Evolutionary conservation across 495 filamentous ascomycete genomes (phyloP), one percentile per base, ranked within the genome.

Genomic region (Penicillium bovifimosum): DNA sequence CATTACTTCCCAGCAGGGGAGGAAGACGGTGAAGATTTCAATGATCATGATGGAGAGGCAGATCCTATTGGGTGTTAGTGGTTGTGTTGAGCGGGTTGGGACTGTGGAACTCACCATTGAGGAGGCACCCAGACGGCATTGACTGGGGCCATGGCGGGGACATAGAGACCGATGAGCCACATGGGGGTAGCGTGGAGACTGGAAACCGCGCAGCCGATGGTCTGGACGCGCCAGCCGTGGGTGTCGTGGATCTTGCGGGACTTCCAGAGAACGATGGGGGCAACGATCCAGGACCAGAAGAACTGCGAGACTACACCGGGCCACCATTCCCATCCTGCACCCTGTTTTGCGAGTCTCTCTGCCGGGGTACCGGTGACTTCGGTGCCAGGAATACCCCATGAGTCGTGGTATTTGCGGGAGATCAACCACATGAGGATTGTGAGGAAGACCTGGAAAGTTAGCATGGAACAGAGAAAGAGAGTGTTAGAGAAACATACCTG

Each of bases 171-270:
- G 54, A 80, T 70, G 18, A 87, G 72, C 83, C 83, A 87, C 62
- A 88, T 68, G 0, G 85, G 85, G 6, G 83, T 80, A 9, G 82
- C 85, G 32, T 75, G 83, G 10, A 87, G 76, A 18, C 52, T 66
- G 74, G 81, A 78, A 49, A 87, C 52, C 53, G 78, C 77, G 58
- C 81, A 84, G 17, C 74, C 65, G 27, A 80, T 81, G 9, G 83
- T 87, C 58, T 87, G 84, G 4, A 76, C 54, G n/a, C 82, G 76
- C 85, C 85, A 88, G 47, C 80, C 78, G 47, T 86, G 79, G 5
- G 84, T 83, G 55, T 88, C 85, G 41, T 68, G 74, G 51, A 87
- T 85, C 32, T 69, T 55, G 24, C 74, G 68, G 24, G 75, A 65
- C 40, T 71, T 71, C 64, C 67, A 77, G 1, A 78, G 60, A 34